Base-by-base conservation (phyloP, 2,329 filamentous ascomycete genomes). In the Macrophomina pseudophaseolina region DNA sequence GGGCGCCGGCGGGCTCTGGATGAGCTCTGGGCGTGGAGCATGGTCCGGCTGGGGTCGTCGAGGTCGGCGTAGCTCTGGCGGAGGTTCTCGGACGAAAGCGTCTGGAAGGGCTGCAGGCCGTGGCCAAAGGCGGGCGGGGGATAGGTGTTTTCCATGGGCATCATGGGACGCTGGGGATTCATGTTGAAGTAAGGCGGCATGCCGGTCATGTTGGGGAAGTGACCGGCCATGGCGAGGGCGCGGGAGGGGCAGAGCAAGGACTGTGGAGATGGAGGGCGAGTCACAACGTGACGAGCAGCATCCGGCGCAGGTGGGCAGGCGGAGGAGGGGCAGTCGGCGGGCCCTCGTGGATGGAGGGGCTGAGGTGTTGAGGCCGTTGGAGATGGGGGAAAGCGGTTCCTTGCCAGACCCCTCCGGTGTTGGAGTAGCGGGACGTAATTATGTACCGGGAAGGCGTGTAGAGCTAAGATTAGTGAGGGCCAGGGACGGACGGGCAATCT, bases 171-270 rank as follows among this genome's bases (percentile, higher is more conserved):
- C 42, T 74, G 74, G 51, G 73, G 71, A 67, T 78, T 73, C 67
- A 72, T 66, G 68, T 72, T 74, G 71, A 79, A 79, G 69, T 78
- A 79, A 62, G 76, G 56, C 48, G 65, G 65, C 48, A 66, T 66
- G 35, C 32, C 75, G 33, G 75, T 74, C 59, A 75, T 73, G 35
- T 75, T 70, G 67, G 73, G 74, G 68, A 78, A 78, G 70, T 76
- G 78, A 68, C 75, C 75, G 73, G 76, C 78, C 77, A 79, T 79
- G 68, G 69, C 70, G 72, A 59, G 35, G 30, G 65, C 70, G 72
- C 60, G 35, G 30, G 65, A 44, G 66, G 54, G 65, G 71, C 67
- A 64, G 64, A 59, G 60, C 12, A 65, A 62, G 65, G 64, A 18
- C 49, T 51, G 35, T 35, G 48, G 51, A 49, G 63, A 35, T 56